Conservation (phyloP, 441 rosid species). For the Sinapis alba region DNA sequence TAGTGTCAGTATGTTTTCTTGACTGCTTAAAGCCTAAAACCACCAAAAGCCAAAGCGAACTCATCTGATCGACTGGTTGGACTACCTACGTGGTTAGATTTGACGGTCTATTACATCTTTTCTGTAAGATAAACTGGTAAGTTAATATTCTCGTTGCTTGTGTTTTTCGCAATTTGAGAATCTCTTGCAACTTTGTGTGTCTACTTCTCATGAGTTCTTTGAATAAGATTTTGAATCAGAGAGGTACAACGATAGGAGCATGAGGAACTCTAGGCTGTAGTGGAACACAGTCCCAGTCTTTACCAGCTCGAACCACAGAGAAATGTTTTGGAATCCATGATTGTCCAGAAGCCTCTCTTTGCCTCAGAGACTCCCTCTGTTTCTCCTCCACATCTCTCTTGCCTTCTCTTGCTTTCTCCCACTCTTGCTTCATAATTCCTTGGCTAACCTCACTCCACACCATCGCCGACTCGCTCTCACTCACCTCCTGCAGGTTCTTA, state of each 20-base stretch:
- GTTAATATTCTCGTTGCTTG: background rate
- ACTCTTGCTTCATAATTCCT: constrained; percentile 56
- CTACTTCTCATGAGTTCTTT: constrained; percentile 5
- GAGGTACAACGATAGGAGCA: constrained; percentile 73
- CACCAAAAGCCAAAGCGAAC: background rate
- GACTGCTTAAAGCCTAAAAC: constrained; percentile 22
- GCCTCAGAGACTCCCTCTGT: constrained; percentile 55
- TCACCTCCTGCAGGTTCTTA: constrained; percentile 60
- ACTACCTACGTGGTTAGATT: no score
- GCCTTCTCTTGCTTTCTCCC: constrained; percentile 75
- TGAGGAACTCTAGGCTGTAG: constrained; percentile 53
- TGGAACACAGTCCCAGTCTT: constrained; percentile 75
- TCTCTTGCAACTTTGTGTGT: constrained; percentile 7
- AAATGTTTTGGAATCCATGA: constrained; percentile 78
- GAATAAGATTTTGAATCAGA: constrained; percentile 19
- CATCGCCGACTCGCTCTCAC: constrained; percentile 58
- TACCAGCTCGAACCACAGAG: constrained; percentile 38
- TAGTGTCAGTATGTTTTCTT: constrained; percentile 16
- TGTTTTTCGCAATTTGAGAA: constrained; percentile 3
- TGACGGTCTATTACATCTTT: background rate
- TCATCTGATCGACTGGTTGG: background rate
- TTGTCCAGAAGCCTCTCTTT: constrained; percentile 48
- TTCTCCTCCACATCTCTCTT: constrained; percentile 71
- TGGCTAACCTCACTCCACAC: constrained; percentile 75
- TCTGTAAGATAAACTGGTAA: constrained; percentile 14